These are phyloP conservation scores for Pyrus bretschneideri DNA, from an alignment of 306 rosid species.

Conservation along the genomic window DNA sequence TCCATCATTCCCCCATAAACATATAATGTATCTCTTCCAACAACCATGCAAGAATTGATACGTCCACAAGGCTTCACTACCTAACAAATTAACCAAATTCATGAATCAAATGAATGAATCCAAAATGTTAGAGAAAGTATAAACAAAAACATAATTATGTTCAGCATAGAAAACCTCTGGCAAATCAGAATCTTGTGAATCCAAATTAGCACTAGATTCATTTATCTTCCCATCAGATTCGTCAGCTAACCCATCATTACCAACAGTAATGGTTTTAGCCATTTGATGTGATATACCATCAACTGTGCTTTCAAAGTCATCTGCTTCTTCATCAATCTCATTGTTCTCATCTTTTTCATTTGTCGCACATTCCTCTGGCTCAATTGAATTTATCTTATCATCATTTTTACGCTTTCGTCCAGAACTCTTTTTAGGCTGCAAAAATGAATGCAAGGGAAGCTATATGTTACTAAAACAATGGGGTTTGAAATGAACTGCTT, in stretches of 20 bases:
- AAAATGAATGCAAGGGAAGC: constrained; percentile 17
- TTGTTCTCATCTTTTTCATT: constrained; percentile 45
- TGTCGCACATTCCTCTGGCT: constrained; percentile 27
- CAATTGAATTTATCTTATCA: constrained; percentile 35
- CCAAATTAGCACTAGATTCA: constrained; percentile 36
- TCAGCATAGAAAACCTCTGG: constrained; percentile 64
- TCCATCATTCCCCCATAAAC: constrained; percentile 97
- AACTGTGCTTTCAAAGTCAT: constrained; percentile 35
- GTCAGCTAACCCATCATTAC: constrained; percentile 31
- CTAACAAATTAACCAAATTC: constrained; percentile 35
- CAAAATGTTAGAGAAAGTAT: constrained; percentile 1
- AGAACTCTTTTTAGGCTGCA: constrained; percentile 53
- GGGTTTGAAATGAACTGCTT: constrained; percentile 9
- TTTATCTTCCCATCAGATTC: constrained; percentile 41
- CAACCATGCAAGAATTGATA: constrained; percentile 83
- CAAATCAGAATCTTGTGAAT: constrained; percentile 37
- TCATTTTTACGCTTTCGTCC: constrained; percentile 38
- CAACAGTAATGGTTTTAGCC: constrained; percentile 40
- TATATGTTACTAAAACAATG: constrained; percentile 13
- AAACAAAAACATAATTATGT: constrained; percentile 10
- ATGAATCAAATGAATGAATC: constrained; percentile 22
- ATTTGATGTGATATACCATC: constrained; percentile 57
- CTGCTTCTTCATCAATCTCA: constrained; percentile 36
- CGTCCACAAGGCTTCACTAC: constrained; percentile 94
- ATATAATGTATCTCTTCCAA: constrained; percentile 79